Evolutionary conservation across 768 basidiomycete genomes (phyloP), one percentile per base, ranked within the genome.

Genomic region (Polyporus arcularius): DNA sequence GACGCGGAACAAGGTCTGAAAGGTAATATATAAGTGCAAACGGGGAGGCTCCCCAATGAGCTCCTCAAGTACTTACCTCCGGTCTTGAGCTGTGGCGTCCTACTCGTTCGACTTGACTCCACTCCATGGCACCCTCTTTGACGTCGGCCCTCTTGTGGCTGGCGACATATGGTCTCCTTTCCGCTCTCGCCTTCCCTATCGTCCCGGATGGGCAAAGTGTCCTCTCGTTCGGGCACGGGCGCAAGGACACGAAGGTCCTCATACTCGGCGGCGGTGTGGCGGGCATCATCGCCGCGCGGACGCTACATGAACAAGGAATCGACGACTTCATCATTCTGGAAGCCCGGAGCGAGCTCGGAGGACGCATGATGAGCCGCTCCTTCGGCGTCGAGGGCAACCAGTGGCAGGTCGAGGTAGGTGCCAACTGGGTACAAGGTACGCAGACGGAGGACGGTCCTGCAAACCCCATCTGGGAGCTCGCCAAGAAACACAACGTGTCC

Each of bases 381-480:
- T 82, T 88, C 60, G 85, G 80, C 16, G 73, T 61, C 0, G 55
- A 69, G 0, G 74, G 71, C 1, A 69, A 68, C 54, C 63, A 79
- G 32, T 73, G 74, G 61, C 77, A 78, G 1, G 71, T 89, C 31
- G 87, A 90, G 69, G 69, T 70, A 11, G 85, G 85, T 43, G 78
- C 86, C 7, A 86, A 85, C 62, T 88, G 86, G 85, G 74, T 88
- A 35, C 85, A 79, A 60, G 77, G 81, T 28, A 80, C 79, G 0
- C 82, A 83, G 58, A 68, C 72, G 2, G 80, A 74, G 2, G 65
- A 76, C 38, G 85, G 84, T 3, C 75, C 78, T 26, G 75, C 77
- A 6, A 89, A 89, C 67, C 88, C 88, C 1, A 83, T 89, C 15
- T 82, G 80, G 68, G 71, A 72, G 18, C 75, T 89, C 50, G 85